Base-by-base conservation (phyloP, 2,329 filamentous ascomycete genomes). In the Bipolaris zeicola region DNA sequence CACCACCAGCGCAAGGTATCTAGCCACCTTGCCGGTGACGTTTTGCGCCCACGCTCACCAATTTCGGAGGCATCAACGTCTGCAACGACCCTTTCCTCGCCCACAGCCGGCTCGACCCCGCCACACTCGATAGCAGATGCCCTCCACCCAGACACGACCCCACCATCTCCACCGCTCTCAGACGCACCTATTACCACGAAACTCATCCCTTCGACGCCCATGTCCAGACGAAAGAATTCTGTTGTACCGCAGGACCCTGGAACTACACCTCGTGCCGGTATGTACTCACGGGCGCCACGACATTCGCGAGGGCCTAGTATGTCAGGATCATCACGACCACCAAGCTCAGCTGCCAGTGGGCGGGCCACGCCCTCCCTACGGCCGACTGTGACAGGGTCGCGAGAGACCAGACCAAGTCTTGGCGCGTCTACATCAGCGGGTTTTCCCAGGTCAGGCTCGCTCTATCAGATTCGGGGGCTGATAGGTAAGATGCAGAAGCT, bases 401-500 rank as follows among this genome's bases (percentile, higher is more conserved):
- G 80, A 78, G 70, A 67, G 50, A 47, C 67, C 13, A 70, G 82
- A 78, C 60, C 80, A 79, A 61, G 77, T 69, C 60, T 75, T 66
- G 62, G 76, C 73, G 58, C 80, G 82, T 50, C 87, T 82, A 60
- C 86, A 81, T 70, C 65, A 55, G 72, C 67, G 51, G 74, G 75
- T 26, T 69, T 87, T 51, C 83, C 85, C 42, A 81, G 84, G 58
- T 87, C 86, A 28, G 83, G 85, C 61, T 98, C 95, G 1, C 85
- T 99, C 47, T 90, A 90, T 64, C 95, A 99, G 74, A 96, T 99
- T 70, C 91, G 94, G 62, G 90, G 89, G 28, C 87, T 99, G 63
- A 96, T 96, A 56, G 93, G 92, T 26, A 95, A 98, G 78, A 97
- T 98, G 92, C 92, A 97, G 77, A 91, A 92, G 65, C 87, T 99